Percentiles rank a stretch among this genome's conserved stretches.
These are phyloP conservation scores for Leishmania lainsoni DNA, from an alignment of 208 protist species.

Conservation along the genomic window DNA sequence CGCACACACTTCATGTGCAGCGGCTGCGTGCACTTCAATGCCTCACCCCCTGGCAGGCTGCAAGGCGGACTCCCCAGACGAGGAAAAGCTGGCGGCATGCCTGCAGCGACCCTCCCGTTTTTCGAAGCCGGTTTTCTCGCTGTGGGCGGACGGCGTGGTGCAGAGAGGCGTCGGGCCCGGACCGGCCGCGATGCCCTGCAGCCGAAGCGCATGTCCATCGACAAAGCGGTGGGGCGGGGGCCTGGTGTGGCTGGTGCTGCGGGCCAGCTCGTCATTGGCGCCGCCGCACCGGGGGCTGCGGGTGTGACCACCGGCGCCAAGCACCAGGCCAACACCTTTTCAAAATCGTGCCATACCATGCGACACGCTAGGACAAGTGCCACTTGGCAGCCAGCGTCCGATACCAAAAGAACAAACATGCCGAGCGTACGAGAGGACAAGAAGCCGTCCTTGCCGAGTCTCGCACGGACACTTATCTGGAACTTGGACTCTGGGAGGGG, in stretches of 20 bases:
- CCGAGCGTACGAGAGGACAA: not conserved
- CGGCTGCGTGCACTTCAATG: not conserved
- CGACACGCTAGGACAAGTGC: too few relatives aligned
- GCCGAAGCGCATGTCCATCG: too few relatives aligned
- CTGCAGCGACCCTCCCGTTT: not conserved
- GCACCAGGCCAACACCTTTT: not conserved
- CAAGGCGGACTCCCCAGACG: too few relatives aligned
- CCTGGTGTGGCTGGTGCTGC: not conserved
- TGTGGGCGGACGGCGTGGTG: not conserved
- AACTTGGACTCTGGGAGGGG: too few relatives aligned
- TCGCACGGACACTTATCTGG: too few relatives aligned
- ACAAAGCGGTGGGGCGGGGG: too few relatives aligned
- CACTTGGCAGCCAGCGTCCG: too few relatives aligned
- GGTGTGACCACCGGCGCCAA: not conserved
- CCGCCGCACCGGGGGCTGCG: not conserved
- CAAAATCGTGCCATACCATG: too few relatives aligned
- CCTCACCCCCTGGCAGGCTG: not conserved
- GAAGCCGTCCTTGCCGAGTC: not conserved
- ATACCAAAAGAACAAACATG: too few relatives aligned
- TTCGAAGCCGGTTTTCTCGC: not conserved
- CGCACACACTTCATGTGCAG: not conserved
- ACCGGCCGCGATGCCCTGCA: not conserved
- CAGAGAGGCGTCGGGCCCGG: not conserved
- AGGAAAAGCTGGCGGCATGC: too few relatives aligned
- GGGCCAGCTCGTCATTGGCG: not conserved